Percentiles rank a stretch among this genome's conserved stretches.
phyloP scores from a whole-genome alignment of 2,329 filamentous ascomycete genomes.

The Aspergillus texensis region DNA sequence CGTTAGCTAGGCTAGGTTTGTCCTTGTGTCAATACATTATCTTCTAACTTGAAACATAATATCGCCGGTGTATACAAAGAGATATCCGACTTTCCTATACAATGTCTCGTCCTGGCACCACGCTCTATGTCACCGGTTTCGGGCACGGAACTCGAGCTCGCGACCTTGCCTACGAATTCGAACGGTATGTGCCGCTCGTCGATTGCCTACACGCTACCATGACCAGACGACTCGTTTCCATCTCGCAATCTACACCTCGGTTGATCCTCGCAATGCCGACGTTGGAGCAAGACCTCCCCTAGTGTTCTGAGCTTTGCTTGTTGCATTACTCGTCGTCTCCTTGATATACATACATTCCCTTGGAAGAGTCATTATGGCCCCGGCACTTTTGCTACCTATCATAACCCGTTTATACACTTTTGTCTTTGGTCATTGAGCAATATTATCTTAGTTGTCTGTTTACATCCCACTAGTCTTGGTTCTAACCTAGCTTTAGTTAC shows the following conservation, averaged over 20 bases:
- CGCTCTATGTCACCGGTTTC: constrained; percentile 98
- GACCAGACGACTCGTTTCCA: constrained; percentile 37
- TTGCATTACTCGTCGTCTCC: constrained; percentile 6
- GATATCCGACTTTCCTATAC: neutral
- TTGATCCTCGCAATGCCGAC: constrained; percentile 29
- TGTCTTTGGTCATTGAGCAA: constrained; percentile 14
- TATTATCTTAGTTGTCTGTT: neutral
- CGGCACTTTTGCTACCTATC: neutral
- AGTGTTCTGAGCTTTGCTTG: constrained; percentile 14
- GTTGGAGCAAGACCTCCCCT: constrained; percentile 19
- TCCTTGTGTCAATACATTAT: neutral
- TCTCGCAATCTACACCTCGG: constrained; percentile 37
- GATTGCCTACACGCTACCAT: constrained; percentile 44
- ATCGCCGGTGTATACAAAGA: neutral
- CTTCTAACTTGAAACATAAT: neutral
- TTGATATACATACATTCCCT: constrained; percentile 11
- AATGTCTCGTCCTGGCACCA: constrained; percentile 93
- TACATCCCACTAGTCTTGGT: constrained; percentile 18
- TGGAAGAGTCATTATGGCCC: constrained; percentile 3
- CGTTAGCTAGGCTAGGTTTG: neutral
- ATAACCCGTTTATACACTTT: neutral
- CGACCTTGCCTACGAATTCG: constrained; percentile 99
- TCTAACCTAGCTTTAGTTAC: constrained; percentile 68
- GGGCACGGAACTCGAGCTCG: constrained; percentile 97
- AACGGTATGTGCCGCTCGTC: constrained; percentile 86